phyloP scores from a whole-genome alignment of 768 basidiomycete species.

The Trametes coccinea region DNA sequence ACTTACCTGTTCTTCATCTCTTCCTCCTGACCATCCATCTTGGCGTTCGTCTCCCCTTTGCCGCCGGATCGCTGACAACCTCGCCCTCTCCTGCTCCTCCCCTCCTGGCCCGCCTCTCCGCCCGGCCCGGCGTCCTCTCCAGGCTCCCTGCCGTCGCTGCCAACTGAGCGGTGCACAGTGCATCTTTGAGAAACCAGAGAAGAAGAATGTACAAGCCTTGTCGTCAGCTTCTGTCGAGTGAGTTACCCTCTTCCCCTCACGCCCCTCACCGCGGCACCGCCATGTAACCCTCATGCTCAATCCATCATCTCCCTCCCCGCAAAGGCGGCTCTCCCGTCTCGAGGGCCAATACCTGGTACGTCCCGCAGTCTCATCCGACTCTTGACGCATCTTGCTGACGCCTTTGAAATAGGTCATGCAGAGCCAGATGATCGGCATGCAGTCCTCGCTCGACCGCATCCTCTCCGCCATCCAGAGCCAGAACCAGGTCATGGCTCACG shows the following conservation, averaged over 20 bases:
- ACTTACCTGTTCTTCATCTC: slow-evolving; percentile 29
- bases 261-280: slow-evolving; percentile 24
- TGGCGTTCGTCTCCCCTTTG: neutral
- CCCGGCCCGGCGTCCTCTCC: slow-evolving; percentile 61
- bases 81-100: slow-evolving; percentile 46
- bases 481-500: slow-evolving; percentile 32
- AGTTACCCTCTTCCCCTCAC: slow-evolving; percentile 31
- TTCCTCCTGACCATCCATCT: neutral
- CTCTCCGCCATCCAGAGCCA: slow-evolving; percentile 60
- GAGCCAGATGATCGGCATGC: slow-evolving; percentile 94
- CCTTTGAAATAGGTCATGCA: slow-evolving; percentile 80
- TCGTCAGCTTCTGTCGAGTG: slow-evolving; percentile 74
- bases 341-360: slow-evolving; percentile 87
- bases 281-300: slow-evolving; percentile 14
- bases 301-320: slow-evolving; percentile 22
- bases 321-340: slow-evolving; percentile 76
- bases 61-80: slow-evolving; percentile 17
- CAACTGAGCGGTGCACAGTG: slow-evolving; percentile 79
- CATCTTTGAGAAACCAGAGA: slow-evolving; percentile 90
- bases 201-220: slow-evolving; percentile 66
- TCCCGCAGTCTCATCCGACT: too few relatives aligned
- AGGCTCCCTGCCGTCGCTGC: slow-evolving; percentile 91
- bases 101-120: slow-evolving; percentile 61
- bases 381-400: too few relatives aligned
- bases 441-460: slow-evolving; percentile 84